Base-by-base conservation (phyloP, 208 protist genomes). In the Blechomonas ayalai region DNA sequence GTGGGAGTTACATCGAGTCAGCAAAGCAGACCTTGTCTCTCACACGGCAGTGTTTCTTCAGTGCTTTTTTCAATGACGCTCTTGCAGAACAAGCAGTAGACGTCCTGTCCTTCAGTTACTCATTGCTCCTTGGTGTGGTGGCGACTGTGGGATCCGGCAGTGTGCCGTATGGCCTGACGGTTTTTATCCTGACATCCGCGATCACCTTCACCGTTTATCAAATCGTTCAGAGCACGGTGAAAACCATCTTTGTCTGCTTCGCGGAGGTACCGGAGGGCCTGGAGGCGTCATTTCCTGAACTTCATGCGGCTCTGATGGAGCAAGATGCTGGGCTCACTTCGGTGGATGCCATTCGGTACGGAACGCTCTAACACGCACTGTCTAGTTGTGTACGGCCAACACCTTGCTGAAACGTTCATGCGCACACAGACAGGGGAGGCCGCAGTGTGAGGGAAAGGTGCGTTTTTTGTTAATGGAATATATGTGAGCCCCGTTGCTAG, bases 181-280 rank as follows among this genome's bases (percentile, higher is more conserved):
- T n/a, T n/a, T n/a, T n/a, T n/a, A 9, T 28, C 22, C 23, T 73
- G 22, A 52, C 63, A 22, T 42, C 43, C 9, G 55, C 68, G 5
- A 22, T 66, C 3, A 19, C 54, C 33, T 15, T 13, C 26, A 70
- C 68, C 26, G 57, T 89, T 25, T 68, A 88, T 19, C 40, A 45
- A 16, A 40, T 73, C n/a, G 62, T 91, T 19, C 29, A 59, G 27
- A 82, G 65, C 49, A 64, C 59, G n/a, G 66, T 90, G 22, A 67
- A 59, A 13, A 89, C 81, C 12, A 49, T 92, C 10, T 90, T 91
- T 68, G 81, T 95, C 13, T 90, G 87, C 60, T 89, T 85, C 42
- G 82, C 72, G 3, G 85, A 96, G 51, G 49, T 83, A 24, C 76
- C 78, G 13, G 71, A 82, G 19, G 69, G 54, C 10, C 52, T 92